Base-by-base conservation (phyloP, 2,329 filamentous ascomycete species). In the Paraphoma sp. region DNA sequence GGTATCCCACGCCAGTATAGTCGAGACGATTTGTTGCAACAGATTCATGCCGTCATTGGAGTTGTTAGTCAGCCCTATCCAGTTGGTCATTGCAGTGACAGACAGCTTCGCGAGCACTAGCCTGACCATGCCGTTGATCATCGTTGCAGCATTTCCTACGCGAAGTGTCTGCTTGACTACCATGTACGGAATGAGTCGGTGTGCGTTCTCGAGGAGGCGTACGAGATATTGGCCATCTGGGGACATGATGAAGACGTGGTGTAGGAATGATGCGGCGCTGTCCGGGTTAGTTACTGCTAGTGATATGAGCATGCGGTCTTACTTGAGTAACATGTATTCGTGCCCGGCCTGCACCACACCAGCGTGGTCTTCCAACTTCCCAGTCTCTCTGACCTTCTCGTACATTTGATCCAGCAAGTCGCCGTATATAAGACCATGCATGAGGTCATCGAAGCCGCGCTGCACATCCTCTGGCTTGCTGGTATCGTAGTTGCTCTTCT, bases 21-120 rank as follows among this genome's bases (percentile, higher is more conserved):
- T 84, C 0, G 87, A 89, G 18, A 94, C 87, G 60, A 95, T 93
- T 77, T 84, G 82, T 74, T 94, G 91, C 62, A 95, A 74, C 8
- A 94, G 74, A 70, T 93, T 95, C 89, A 92, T 91, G 45, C 91
- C 91, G 63, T 93, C 89, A 59, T 92, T 87, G 0, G 88, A 85
- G 45, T 86, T 86, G 45, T 85, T 84, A 0, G 89, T 93, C 40
- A 92, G 73, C 0, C 91, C 90, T 10, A 93, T 83, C 89, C 89
- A 94, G 71, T 93, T 93, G 4, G 91, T 92, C 48, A 94, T 77
- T 7, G 87, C 87, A 1, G 86, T 87, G 4, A 94, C 81, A 62
- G 89, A 90, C 54, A 93, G 79, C 76, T 95, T 95, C n/a, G 90
- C 87, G 12, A 95, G 81, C 14, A 93, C 81, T 14, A 94, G 78